Evolutionary conservation across 2,329 filamentous ascomycete species (phyloP).

Genomic region (Cladosporium sphaerospermum): DNA sequence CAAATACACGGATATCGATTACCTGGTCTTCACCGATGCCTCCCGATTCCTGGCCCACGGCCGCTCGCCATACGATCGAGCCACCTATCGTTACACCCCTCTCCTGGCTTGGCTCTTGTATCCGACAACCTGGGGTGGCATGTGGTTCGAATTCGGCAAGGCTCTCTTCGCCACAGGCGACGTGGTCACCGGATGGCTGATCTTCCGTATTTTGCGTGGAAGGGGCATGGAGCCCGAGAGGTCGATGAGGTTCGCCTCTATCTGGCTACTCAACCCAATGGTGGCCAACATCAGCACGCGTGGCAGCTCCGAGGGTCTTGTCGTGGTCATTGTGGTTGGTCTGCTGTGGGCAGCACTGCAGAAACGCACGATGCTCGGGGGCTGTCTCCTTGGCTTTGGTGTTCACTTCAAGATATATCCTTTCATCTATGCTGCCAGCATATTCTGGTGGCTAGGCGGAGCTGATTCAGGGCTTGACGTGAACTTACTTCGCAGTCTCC

Average conservation of each 20-base stretch:
- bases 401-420: constrained; percentile 99
- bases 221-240: constrained; percentile 42
- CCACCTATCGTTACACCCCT: constrained; percentile 96
- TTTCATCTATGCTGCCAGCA: constrained; percentile 82
- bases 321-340: constrained; percentile 77
- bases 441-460: constrained; percentile 72
- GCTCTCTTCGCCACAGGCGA: constrained; percentile 78
- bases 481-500: constrained; percentile 1
- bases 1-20: constrained; percentile 99
- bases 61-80: constrained; percentile 73
- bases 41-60: constrained; percentile 66
- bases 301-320: constrained; percentile 84
- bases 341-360: constrained; percentile 75
- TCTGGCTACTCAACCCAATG: constrained; percentile 97
- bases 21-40: constrained; percentile 95
- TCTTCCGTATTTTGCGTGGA: constrained; percentile 49
- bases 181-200: constrained; percentile 74
- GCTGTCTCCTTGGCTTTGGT: constrained; percentile 67
- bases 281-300: constrained; percentile 93
- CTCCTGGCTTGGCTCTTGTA: constrained; percentile 85
- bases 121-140: constrained; percentile 61
- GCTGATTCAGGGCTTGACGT: constrained; percentile 25
- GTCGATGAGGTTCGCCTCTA: constrained; percentile 70
- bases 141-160: constrained; percentile 80
- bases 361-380: constrained; percentile 58